Conservation (phyloP, 169 alveolate genomes). For the Eimeria tenella region DNA sequence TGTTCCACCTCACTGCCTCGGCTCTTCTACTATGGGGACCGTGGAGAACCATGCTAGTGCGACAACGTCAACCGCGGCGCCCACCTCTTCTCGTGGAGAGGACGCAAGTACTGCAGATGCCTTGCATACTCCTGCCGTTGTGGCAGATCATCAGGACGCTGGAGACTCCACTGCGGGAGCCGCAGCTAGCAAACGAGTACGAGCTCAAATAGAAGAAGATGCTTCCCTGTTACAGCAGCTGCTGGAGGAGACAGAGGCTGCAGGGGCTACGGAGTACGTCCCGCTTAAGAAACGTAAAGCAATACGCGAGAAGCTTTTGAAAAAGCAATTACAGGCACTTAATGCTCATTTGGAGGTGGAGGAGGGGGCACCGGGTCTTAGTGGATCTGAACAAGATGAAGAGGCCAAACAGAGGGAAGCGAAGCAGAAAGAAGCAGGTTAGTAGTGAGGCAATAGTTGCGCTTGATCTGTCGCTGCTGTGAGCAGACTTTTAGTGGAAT, state of each 20-base stretch:
- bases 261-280: slow-evolving; percentile 58
- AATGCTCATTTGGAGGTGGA: slow-evolving; percentile 70
- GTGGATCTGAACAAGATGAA: slow-evolving; percentile 34
- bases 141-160: background rate
- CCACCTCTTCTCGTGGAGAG: background rate
- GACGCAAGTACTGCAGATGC: slow-evolving; percentile 4
- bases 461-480: background rate
- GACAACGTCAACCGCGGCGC: background rate
- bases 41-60: background rate
- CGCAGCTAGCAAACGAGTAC: slow-evolving; percentile 17
- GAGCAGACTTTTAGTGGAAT: background rate
- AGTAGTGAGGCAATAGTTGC: background rate
- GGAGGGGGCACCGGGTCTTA: slow-evolving; percentile 13
- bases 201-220: slow-evolving; percentile 21
- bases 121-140: background rate
- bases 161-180: background rate
- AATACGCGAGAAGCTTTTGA: slow-evolving; percentile 57
- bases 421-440: slow-evolving; percentile 68
- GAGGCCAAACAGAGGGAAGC: slow-evolving; percentile 40
- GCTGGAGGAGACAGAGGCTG: slow-evolving; percentile 60
- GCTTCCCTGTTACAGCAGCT: slow-evolving; percentile 49
- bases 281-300: slow-evolving; percentile 75
- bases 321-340: slow-evolving; percentile 70
- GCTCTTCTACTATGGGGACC: slow-evolving; percentile 43
- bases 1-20: background rate